These are phyloP conservation scores for Tulasnella sp. DNA, from an alignment of 768 basidiomycete species.

Conservation along the genomic window DNA sequence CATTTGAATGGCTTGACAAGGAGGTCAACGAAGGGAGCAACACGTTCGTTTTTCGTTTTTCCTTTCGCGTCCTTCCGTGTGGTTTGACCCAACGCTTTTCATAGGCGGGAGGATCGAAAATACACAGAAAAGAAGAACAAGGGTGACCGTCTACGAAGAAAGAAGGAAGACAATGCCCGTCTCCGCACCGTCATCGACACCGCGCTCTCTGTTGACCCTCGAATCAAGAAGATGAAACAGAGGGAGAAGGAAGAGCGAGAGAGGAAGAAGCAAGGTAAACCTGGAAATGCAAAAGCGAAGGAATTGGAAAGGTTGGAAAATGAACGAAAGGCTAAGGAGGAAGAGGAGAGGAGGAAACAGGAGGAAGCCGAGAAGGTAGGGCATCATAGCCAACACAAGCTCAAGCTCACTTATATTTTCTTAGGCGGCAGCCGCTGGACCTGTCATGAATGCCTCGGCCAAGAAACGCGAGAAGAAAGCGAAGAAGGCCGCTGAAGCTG, in stretches of 20 bases:
- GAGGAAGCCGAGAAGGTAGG: slow-evolving; percentile 55
- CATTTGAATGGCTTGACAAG: slow-evolving; percentile 96
- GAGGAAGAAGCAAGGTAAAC: slow-evolving; percentile 42
- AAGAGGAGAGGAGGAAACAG: slow-evolving; percentile 43
- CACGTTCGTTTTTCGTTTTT: slow-evolving; percentile 59
- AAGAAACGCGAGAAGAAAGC: too few species aligned
- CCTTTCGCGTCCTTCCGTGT: neutral
- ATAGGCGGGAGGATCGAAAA: slow-evolving; percentile 92
- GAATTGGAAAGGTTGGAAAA: slow-evolving; percentile 58
- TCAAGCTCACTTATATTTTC: too few species aligned
- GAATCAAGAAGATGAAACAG: slow-evolving; percentile 94
- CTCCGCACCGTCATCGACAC: slow-evolving; percentile 78
- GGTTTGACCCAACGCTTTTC: neutral
- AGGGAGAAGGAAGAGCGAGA: slow-evolving; percentile 91
- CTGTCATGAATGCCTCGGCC: too few species aligned
- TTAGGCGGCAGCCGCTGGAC: too few species aligned
- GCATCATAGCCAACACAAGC: too few species aligned
- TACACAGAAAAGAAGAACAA: slow-evolving; percentile 99
- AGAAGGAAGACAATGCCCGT: slow-evolving; percentile 94
- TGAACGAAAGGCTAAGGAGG: slow-evolving; percentile 32
- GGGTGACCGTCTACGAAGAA: slow-evolving; percentile 83
- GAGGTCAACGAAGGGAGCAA: slow-evolving; percentile 97
- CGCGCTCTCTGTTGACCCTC: slow-evolving; percentile 70
- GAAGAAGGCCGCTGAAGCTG: too few species aligned
- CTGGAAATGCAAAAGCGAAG: slow-evolving; percentile 24